These are phyloP conservation scores for Chlorella vulgaris DNA, from an alignment of 139 green algal genomes.

Conservation along the genomic window DNA sequence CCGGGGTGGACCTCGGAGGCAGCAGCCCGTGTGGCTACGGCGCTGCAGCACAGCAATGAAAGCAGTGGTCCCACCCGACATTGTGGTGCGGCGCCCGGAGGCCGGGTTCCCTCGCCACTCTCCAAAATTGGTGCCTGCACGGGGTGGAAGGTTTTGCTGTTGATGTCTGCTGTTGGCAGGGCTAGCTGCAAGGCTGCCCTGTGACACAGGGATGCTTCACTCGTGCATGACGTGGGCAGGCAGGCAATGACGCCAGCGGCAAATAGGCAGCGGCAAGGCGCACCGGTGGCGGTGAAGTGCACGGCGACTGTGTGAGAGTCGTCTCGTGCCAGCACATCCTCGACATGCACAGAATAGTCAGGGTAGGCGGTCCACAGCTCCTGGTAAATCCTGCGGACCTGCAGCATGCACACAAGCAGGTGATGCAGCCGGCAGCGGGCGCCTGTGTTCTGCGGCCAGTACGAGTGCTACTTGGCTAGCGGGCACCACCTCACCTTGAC, in stretches of 20 bases:
- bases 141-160: too few species aligned
- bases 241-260: not conserved
- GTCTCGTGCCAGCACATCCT: constrained; percentile 5
- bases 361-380: constrained; percentile 13
- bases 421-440: not conserved
- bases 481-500: too few species aligned
- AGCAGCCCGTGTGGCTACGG: not conserved
- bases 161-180: too few species aligned
- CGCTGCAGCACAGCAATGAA: not conserved
- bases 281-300: constrained; percentile 14
- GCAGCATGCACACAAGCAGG: not conserved
- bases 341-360: constrained; percentile 8
- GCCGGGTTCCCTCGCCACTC: not conserved
- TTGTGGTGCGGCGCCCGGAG: constrained; percentile 5
- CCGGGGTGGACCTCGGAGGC: too few species aligned
- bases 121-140: constrained; percentile 10
- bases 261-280: not conserved
- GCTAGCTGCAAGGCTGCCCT: too few species aligned
- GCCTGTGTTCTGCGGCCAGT: not conserved
- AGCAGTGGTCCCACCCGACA: constrained; percentile 10
- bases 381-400: not conserved
- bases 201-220: too few species aligned
- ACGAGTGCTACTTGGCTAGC: not conserved
- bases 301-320: constrained; percentile 8
- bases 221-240: too few species aligned